phyloP scores from a whole-genome alignment of 768 basidiomycete genomes.

The Trametes cinnabarina region DNA sequence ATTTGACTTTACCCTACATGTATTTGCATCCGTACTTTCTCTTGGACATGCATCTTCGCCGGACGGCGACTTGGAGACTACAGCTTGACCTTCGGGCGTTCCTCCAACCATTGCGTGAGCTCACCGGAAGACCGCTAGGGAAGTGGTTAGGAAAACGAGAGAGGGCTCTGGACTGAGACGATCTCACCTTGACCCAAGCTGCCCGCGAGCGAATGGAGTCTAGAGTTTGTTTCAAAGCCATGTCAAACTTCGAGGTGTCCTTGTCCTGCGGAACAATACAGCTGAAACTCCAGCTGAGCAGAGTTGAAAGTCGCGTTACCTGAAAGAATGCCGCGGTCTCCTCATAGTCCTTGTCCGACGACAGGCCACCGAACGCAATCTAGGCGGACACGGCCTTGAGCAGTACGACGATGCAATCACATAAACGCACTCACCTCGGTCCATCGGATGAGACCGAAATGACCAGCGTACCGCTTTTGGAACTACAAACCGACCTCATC shows the following conservation, averaged over 20 bases:
- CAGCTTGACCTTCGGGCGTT: slow-evolving; percentile 30
- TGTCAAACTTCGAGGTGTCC: slow-evolving; percentile 66
- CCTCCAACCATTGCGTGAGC: slow-evolving; percentile 51
- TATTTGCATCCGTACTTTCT: slow-evolving; percentile 5
- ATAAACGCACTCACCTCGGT: background rate
- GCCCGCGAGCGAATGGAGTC: slow-evolving; percentile 63
- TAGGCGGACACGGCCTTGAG: background rate
- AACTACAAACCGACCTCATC: background rate
- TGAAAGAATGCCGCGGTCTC: slow-evolving; percentile 72
- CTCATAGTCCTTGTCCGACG: slow-evolving; percentile 66
- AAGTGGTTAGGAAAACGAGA: background rate
- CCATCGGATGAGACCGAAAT: slow-evolving; percentile 13
- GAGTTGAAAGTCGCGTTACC: slow-evolving; percentile 37
- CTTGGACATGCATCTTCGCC: background rate
- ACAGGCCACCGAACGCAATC: slow-evolving; percentile 36
- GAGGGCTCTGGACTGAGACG: background rate
- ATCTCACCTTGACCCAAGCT: slow-evolving; percentile 59
- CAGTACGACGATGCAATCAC: no score
- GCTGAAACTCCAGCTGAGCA: no score
- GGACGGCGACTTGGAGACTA: background rate
- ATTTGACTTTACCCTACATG: slow-evolving; percentile 12
- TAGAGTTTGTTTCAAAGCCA: slow-evolving; percentile 62
- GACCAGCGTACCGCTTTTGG: slow-evolving; percentile 14
- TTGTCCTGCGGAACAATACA: slow-evolving; percentile 44
- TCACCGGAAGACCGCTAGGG: slow-evolving; percentile 58